These are phyloP conservation scores for Scleromitrula shiraiana DNA, from an alignment of 2,329 filamentous ascomycete genomes.

Conservation along the genomic window DNA sequence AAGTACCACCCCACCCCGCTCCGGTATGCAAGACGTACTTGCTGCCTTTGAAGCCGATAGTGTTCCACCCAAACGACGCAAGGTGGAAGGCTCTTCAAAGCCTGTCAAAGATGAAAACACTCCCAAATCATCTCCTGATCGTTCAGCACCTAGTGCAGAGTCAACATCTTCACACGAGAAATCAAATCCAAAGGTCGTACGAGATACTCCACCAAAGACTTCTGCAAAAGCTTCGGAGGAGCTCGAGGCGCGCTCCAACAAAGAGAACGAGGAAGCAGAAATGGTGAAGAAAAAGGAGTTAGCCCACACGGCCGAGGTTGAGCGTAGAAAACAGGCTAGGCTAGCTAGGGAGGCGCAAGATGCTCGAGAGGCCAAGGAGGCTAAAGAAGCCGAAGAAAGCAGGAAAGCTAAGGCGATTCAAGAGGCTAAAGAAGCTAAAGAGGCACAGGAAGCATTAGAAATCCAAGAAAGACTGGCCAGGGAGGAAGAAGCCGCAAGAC, in stretches of 20 bases:
- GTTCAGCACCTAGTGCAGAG: conserved; percentile 16
- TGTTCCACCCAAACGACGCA: conserved; percentile 46
- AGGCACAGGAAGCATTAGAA: conserved; percentile 16
- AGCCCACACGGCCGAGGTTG: conserved; percentile 16
- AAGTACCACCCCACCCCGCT: conserved; percentile 49
- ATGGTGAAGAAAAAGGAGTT: conserved; percentile 26
- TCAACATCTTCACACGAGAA: conserved; percentile 17
- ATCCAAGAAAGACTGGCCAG: conserved; percentile 24
- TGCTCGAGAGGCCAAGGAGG: conserved; percentile 14
- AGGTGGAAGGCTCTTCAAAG: conserved; percentile 36
- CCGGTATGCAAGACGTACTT: conserved; percentile 34
- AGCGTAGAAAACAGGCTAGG: conserved; percentile 18
- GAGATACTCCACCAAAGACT: neutral
- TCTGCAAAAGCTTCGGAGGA: neutral
- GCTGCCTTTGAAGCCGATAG: conserved; percentile 45
- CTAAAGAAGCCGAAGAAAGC: conserved; percentile 27
- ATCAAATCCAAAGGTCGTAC: neutral
- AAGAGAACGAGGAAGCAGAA: conserved; percentile 23
- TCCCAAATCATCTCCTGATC: conserved; percentile 24
- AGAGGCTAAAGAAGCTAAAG: conserved; percentile 19
- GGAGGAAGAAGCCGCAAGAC: conserved; percentile 30
- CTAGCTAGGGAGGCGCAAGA: conserved; percentile 14
- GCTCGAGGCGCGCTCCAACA: conserved; percentile 30
- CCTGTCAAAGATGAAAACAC: conserved; percentile 19
- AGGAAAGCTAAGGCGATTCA: conserved; percentile 25